These are phyloP conservation scores for Sophora flavescens DNA, from an alignment of 306 rosid genomes.

Conservation along the genomic window DNA sequence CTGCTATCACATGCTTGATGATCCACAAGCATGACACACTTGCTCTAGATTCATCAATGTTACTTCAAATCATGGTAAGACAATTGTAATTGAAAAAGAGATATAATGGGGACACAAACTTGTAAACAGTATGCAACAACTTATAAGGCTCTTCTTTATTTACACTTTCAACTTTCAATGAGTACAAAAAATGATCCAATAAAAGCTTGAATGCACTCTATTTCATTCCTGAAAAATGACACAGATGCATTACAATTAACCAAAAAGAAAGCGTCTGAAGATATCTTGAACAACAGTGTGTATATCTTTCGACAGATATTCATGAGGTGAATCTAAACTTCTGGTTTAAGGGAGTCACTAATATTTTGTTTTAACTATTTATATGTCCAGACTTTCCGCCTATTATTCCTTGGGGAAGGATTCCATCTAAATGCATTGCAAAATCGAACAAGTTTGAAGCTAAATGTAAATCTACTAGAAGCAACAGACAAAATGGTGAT, in stretches of 20 bases:
- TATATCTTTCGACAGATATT: not conserved
- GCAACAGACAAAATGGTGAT: slow-evolving; percentile 12
- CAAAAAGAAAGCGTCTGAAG: not conserved
- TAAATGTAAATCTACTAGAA: slow-evolving; percentile 1
- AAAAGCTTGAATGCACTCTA: slow-evolving; percentile 1
- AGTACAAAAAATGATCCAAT: not conserved
- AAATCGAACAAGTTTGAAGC: slow-evolving; percentile 17
- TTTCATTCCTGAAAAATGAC: not conserved
- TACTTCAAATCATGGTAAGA: slow-evolving; percentile 20
- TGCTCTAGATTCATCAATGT: not conserved
- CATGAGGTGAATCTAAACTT: slow-evolving; percentile 13
- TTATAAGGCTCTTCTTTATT: slow-evolving; percentile 17
- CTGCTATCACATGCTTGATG: not conserved
- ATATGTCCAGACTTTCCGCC: slow-evolving; percentile 20
- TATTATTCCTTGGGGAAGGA: not conserved
- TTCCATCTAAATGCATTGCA: not conserved
- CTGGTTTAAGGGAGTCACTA: slow-evolving; percentile 4
- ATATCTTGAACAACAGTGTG: not conserved
- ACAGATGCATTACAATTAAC: slow-evolving; percentile 3
- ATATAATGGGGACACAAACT: not conserved
- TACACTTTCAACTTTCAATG: not conserved
- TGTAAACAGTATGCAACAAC: slow-evolving; percentile 33
- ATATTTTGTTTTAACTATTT: slow-evolving; percentile 4
- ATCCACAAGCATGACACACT: not conserved
- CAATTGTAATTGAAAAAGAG: not conserved